Evolutionary conservation across 2,329 filamentous ascomycete species (phyloP).

Genomic region (Calonectria honghensis): DNA sequence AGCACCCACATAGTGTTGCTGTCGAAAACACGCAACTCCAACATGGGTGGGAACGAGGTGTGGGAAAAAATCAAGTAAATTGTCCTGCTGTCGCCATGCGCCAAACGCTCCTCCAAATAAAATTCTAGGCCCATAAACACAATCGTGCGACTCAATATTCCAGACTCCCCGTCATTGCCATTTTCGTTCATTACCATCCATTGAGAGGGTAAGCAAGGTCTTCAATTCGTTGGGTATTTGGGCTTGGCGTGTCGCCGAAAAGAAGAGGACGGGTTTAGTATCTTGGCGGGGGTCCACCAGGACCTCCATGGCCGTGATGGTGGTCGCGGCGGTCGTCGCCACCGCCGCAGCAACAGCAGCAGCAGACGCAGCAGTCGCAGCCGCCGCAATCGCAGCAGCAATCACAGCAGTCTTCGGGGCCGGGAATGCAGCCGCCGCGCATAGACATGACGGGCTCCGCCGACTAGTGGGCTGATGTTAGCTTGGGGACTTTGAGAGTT

Average conservation of each 20-base stretch:
- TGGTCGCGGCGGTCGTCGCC: constrained; percentile 13
- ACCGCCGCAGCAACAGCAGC: constrained; percentile 11
- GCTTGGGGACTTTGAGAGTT: neutral
- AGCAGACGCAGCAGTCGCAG: neutral
- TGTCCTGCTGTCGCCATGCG: neutral
- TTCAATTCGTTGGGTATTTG: neutral
- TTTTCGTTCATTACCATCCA: neutral
- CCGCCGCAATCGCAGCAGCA: constrained; percentile 15
- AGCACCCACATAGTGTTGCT: neutral
- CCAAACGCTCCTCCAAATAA: neutral
- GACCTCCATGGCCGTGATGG: neutral
- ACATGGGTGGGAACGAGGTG: neutral
- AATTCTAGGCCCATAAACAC: neutral
- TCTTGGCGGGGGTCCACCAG: constrained; percentile 1
- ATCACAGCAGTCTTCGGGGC: constrained; percentile 18
- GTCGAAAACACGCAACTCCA: neutral
- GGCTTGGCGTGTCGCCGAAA: neutral
- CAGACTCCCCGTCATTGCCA: neutral
- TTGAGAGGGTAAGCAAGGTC: neutral
- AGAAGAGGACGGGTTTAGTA: neutral
- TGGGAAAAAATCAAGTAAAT: neutral
- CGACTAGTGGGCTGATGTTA: neutral
- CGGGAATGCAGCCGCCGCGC: constrained; percentile 14
- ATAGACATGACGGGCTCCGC: constrained; percentile 1
- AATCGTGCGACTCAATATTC: neutral